Evolutionary conservation across 2,329 filamentous ascomycete species (phyloP), one percentile per base, ranked within the genome.

Genomic region (Fusarium drepaniforme): DNA sequence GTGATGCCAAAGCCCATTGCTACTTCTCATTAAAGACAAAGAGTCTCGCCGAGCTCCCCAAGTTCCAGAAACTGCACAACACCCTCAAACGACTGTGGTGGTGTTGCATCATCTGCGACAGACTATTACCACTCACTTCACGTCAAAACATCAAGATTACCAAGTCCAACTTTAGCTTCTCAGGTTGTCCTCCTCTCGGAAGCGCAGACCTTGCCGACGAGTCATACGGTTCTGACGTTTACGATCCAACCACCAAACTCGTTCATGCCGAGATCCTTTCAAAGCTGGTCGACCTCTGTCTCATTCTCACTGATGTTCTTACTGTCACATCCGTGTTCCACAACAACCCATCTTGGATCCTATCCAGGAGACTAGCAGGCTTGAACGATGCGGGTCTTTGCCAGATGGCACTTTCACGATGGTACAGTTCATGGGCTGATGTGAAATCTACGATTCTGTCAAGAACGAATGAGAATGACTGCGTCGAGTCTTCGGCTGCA

Each of bases 61-160:
- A 73, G 5, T 57, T 67, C 0, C 67, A 70, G 30, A 79, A 77
- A 3, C 64, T 67, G 0, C 73, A 75, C n/a, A 79, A 77, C 9
- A 74, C 73, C 0, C 71, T 79, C 2, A 79, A 79, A 8, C 71
- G 77, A 0, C 51, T 79, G 0, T 79, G 77, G 77, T 79, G 77
- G 77, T 79, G 77, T 44, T 79, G 77, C 23, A 76, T 79, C 13
- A 76, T 79, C 13, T 77, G 74, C 38, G 77, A 79, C 16, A 73
- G 77, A 3, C 23, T 79, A 0, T 66, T 79, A 0, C 77, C 77
- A 0, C 68, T 79, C 2, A 79, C 77, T 0, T 79, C 77, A 0
- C 71, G 77, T 3, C 77, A 78, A 8, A 78, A 69, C 8, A 79
- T 79, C 21, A 79, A 77, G n/a, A 79, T 79, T 16, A 78, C 77